Base-by-base conservation (phyloP, 352 stramenopile species). In the Pythium angustatum region DNA sequence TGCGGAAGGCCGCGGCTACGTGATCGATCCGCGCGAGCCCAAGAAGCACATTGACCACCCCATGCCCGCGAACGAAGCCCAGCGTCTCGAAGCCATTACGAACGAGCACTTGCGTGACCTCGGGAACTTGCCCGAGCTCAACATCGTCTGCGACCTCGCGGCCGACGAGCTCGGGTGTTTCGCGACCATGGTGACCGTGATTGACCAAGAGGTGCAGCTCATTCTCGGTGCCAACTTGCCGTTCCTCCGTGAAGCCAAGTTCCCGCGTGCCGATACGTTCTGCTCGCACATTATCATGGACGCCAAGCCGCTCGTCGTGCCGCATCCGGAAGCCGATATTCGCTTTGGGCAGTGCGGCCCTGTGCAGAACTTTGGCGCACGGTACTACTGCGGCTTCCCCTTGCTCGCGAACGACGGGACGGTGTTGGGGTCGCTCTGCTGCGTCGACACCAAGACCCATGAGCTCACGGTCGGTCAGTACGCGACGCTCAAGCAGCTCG, bases 371-470 rank as follows among this genome's bases (percentile, higher is more conserved):
- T 33, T 67, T 14, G 66, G 68, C 8, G 68, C 77, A 14, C 78
- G 76, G 57, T 93, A 83, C 64, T 91, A 93, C 75, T 91, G 80
- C 56, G 84, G 84, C 1, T 90, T 91, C 30, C 84, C 84, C 15
- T 51, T 93, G 11, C 73, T 43, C 50, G 74, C 75, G 1, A 40
- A 67, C 3, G 71, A 85, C 58, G 66, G 71, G 33, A 83, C 75
- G 1, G 68, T 87, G 47, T 78, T 91, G 40, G 83, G 81, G 6
- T 79, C 74, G 17, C 58, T 92, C 19, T 90, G 81, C 60, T 90
- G 79, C 58, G 67, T 85, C 9, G 78, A 86, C 57, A 65, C 59
- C 28, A 63, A 85, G 54, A 75, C 75, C 45, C 72, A 72, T 43
- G 58, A 76, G 43, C 70, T 92, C 40, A 85, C 74, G 14, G 70